These are phyloP conservation scores for Colletotrichum gigasporum DNA, from an alignment of 2,329 filamentous ascomycete species.

Conservation along the genomic window DNA sequence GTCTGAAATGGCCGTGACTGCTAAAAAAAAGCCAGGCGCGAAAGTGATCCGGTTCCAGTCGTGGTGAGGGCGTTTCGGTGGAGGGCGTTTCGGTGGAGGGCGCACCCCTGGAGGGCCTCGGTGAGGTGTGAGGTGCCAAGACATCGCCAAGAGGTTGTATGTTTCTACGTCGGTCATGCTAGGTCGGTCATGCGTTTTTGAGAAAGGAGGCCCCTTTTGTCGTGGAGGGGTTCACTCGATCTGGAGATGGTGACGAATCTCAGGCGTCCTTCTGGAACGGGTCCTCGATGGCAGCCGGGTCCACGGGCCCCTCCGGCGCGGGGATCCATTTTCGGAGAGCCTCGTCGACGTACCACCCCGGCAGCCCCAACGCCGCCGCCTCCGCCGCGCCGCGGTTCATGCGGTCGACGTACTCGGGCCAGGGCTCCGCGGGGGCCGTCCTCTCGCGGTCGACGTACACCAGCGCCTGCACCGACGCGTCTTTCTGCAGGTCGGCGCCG, in stretches of 20 bases:
- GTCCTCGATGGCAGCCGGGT: not conserved
- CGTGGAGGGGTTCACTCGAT: too few relatives aligned
- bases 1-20: not conserved
- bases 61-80: not conserved
- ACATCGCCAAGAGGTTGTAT: constrained; percentile 10
- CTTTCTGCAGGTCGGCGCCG: not conserved
- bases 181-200: not conserved
- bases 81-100: not conserved
- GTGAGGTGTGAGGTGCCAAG: not conserved
- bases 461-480: constrained; percentile 48
- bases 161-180: not conserved
- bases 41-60: constrained; percentile 23
- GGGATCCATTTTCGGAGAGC: constrained; percentile 60
- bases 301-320: not conserved
- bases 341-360: constrained; percentile 60
- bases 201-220: not conserved
- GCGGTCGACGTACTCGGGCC: constrained; percentile 67
- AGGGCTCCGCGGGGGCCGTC: constrained; percentile 49
- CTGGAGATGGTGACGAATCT: not conserved
- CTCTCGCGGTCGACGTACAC: constrained; percentile 67
- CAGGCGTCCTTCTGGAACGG: not conserved
- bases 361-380: constrained; percentile 63
- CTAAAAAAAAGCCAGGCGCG: not conserved
- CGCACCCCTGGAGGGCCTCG: not conserved
- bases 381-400: constrained; percentile 73